A percentile compares a stretch with the other conserved stretches of the same genome.
These are phyloP conservation scores for Furcasterigmium sp. DNA, from an alignment of 2,329 filamentous ascomycete species.

Conservation along the genomic window DNA sequence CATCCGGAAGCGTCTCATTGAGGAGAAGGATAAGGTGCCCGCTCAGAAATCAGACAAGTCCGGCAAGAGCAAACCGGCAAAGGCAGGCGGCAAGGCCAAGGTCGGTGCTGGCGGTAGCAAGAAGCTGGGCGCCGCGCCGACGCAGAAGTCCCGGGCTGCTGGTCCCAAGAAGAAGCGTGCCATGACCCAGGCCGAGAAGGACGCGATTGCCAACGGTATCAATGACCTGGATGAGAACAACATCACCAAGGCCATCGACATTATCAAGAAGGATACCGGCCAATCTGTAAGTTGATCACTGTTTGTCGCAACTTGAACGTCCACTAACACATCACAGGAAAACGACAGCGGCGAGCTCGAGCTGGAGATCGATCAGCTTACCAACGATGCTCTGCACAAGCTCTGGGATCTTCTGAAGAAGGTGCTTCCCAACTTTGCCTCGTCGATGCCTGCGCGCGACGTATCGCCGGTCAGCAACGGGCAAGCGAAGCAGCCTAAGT, in stretches of 20 bases:
- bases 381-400: constrained; percentile 48
- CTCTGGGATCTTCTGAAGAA: constrained; percentile 42
- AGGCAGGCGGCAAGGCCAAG: constrained; percentile 50
- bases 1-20: constrained; percentile 67
- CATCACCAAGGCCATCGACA: constrained; percentile 75
- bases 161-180: constrained; percentile 49
- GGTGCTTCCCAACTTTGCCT: constrained; percentile 28
- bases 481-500: constrained; percentile 23
- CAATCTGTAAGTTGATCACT: constrained; percentile 69
- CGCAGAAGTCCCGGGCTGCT: constrained; percentile 26
- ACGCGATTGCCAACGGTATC: constrained; percentile 82
- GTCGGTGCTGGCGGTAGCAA: constrained; percentile 27
- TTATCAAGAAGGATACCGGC: constrained; percentile 83
- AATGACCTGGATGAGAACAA: constrained; percentile 73
- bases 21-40: constrained; percentile 62
- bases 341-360: constrained; percentile 56
- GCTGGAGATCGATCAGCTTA: constrained; percentile 54
- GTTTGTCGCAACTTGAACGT: constrained; percentile 28
- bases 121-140: constrained; percentile 32
- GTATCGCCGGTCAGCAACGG: constrained; percentile 10
- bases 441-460: constrained; percentile 8
- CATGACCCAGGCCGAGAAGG: constrained; percentile 78
- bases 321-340: constrained; percentile 32
- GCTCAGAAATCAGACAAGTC: constrained; percentile 53
- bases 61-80: constrained; percentile 44